Base-by-base conservation (phyloP, 345 rosid species). In the Heritiera littoralis region DNA sequence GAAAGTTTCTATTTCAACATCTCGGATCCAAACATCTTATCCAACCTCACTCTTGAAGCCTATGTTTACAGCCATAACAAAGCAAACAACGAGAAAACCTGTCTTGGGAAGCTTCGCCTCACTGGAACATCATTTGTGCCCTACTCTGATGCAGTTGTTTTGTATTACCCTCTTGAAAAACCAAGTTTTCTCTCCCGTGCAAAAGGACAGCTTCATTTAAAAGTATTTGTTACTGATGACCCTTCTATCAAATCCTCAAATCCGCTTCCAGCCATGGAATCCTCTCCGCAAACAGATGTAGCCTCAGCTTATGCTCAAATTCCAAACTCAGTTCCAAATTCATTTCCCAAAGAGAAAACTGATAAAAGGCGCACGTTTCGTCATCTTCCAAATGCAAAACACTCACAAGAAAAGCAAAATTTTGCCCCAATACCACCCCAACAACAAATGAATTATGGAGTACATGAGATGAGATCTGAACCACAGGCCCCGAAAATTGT, bases 161-260 rank as follows among this genome's bases (percentile, higher is more conserved):
- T 91, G 82, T 89, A 92, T 67, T 95, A 89, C 70, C 99, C 99
- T 80, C 84, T 95, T 23, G 99, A 95, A 77, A 95, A 90, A 78
- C 80, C 85, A 65, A 15, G 64, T 51, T 1, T 93, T 20, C 83
- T 89, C 52, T 86, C 93, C 66, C 88, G 90, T 58, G 92, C 86
- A 10, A 89, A 82, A 83, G 97, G 98, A 52, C 98, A 93, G 86
- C 90, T 95, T 12, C 90, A 92, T 67, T 74, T 95, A 60, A 95
- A 89, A 73, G 94, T 93, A 18, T 95, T 87, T 82, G 63, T 92
- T 43, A 92, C 97, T 14, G 89, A 91, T 84, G 90, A 85, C 76
- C 89, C 86, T 68, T 87, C 88, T 32, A 82, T 84, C 79, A 92
- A 78, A 78, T 70, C 85, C 69, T 90, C 93, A 15, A 88, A 77